Evolutionary conservation across 2,329 filamentous ascomycete genomes (phyloP).

Genomic region (Aspergillus spinulosporus): DNA sequence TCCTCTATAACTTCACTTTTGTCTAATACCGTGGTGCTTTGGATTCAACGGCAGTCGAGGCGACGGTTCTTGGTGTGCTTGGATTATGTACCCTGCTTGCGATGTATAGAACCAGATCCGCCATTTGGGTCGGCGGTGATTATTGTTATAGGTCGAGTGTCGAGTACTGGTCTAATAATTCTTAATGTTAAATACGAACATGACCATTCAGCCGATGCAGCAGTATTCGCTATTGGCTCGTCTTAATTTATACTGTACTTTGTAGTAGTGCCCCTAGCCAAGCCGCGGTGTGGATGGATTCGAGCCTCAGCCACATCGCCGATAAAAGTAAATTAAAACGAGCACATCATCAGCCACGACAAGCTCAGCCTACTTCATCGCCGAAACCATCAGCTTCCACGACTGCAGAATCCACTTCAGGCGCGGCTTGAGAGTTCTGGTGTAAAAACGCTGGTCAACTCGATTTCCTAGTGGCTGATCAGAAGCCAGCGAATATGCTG

Average conservation of each 20-base stretch:
- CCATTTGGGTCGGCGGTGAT: constrained; percentile 9
- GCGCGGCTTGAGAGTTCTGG: background rate
- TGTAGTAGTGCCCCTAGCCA: background rate
- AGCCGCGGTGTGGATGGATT: background rate
- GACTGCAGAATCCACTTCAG: background rate
- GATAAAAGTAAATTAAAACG: constrained; percentile 12
- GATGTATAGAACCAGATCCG: constrained; percentile 12
- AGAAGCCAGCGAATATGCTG: constrained; percentile 12
- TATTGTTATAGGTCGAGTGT: constrained; percentile 15
- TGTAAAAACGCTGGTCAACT: background rate
- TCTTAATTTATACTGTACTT: background rate
- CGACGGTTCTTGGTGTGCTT: background rate
- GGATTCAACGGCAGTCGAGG: constrained; percentile 1
- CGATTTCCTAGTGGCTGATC: background rate
- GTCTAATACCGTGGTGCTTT: constrained; percentile 6
- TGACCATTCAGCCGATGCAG: background rate
- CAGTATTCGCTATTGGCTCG: no score
- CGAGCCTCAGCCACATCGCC: constrained; percentile 8
- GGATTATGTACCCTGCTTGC: background rate
- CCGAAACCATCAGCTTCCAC: background rate
- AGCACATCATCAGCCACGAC: constrained; percentile 9
- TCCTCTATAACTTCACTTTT: background rate
- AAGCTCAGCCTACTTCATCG: constrained; percentile 3
- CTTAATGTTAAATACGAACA: constrained; percentile 27
- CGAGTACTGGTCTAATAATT: constrained; percentile 21